Conservation (phyloP, 2,329 filamentous ascomycete genomes). For the Penicillium polonicum region DNA sequence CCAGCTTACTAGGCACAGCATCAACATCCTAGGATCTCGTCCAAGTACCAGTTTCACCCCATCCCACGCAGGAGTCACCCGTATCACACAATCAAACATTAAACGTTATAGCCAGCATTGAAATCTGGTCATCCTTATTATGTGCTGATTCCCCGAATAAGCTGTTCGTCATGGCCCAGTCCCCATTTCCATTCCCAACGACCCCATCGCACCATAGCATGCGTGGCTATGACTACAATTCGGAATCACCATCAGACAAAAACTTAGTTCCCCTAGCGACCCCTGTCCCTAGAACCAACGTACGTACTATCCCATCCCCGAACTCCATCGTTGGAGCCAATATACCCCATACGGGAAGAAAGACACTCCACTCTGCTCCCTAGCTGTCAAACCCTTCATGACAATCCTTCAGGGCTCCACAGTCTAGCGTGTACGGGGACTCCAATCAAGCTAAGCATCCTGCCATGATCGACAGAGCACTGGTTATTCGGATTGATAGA, state of each 20-base stretch:
- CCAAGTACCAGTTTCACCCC: not conserved
- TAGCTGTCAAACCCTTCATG: constrained; percentile 5
- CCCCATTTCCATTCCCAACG: not conserved
- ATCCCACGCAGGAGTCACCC: not conserved
- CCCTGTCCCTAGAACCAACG: not conserved
- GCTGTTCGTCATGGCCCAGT: not conserved
- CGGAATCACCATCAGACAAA: not conserved
- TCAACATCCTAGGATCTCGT: not conserved
- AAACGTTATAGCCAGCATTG: not conserved
- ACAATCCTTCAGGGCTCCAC: constrained; percentile 1
- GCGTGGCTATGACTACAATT: not conserved
- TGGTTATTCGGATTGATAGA: not conserved
- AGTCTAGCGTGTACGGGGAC: constrained; percentile 1
- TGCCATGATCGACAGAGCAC: constrained; percentile 1
- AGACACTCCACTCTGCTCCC: not conserved
- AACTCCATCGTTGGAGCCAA: not conserved
- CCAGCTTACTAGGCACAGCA: not conserved
- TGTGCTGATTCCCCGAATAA: not conserved
- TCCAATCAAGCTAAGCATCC: not conserved
- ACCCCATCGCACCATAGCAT: not conserved
- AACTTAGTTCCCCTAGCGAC: not conserved
- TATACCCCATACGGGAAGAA: not conserved
- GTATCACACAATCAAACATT: not conserved
- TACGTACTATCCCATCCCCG: too few species aligned
- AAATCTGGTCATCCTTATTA: not conserved